Percentiles rank a stretch among this genome's conserved stretches.
Conservation (phyloP, 2,329 filamentous ascomycete species). For the Phoma herbarum region DNA sequence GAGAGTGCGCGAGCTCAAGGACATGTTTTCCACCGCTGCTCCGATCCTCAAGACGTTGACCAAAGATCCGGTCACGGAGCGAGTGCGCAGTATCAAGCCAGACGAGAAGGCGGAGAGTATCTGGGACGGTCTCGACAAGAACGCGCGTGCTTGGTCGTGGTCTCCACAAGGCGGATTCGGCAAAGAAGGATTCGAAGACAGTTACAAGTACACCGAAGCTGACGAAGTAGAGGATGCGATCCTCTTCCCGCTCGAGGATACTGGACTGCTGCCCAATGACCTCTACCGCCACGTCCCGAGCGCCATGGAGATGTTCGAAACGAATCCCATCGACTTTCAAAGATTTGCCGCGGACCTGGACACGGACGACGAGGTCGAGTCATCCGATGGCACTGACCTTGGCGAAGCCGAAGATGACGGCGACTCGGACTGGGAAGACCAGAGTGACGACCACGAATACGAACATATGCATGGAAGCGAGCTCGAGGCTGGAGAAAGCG, state of each 20-base stretch:
- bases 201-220: constrained; percentile 49
- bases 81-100: constrained; percentile 50
- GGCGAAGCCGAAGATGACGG: constrained; percentile 21
- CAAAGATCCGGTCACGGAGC: constrained; percentile 45
- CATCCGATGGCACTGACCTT: constrained; percentile 22
- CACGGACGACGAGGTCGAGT: constrained; percentile 29
- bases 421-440: constrained; percentile 11
- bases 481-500: constrained; percentile 9
- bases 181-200: constrained; percentile 34
- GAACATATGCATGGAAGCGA: not conserved
- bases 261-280: constrained; percentile 29
- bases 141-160: constrained; percentile 21
- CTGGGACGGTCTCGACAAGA: constrained; percentile 44
- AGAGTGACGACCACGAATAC: constrained; percentile 19
- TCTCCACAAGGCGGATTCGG: constrained; percentile 15
- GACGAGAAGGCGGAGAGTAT: constrained; percentile 47
- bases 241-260: constrained; percentile 52
- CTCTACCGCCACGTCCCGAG: constrained; percentile 29
- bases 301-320: constrained; percentile 38
- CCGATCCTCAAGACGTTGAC: constrained; percentile 52
- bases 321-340: constrained; percentile 23
- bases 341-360: constrained; percentile 31
- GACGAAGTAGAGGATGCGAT: constrained; percentile 54
- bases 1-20: constrained; percentile 40
- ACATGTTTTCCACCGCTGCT: constrained; percentile 45